Conservation (phyloP, 345 rosid genomes). For the Tarenaya hassleriana region DNA sequence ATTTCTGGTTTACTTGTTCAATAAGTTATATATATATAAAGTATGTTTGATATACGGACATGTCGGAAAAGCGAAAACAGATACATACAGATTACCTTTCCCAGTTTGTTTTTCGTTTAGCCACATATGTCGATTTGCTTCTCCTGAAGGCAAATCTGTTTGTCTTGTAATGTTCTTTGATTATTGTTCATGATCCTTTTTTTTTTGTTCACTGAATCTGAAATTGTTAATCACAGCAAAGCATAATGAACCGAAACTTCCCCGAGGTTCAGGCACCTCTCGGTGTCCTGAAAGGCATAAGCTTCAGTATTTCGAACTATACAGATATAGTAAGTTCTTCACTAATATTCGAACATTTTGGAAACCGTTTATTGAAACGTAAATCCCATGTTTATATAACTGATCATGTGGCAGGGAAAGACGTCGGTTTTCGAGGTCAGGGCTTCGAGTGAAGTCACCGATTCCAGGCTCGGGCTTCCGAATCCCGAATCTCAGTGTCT, state of each 20-base stretch:
- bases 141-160: no score
- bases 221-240: not conserved
- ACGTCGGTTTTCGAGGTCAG: conserved; percentile 38
- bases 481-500: conserved; percentile 52
- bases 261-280: conserved; percentile 16
- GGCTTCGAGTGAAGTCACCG: conserved; percentile 50
- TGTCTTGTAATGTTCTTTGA: no score
- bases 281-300: conserved; percentile 17
- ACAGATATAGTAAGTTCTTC: conserved; percentile 22
- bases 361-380: no score
- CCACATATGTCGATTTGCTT: no score
- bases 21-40: no score
- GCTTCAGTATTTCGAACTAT: conserved; percentile 22
- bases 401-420: conserved; percentile 44
- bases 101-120: no score
- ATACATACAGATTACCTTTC: no score
- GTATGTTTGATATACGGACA: no score
- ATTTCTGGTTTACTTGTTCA: no score
- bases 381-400: not conserved
- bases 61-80: no score
- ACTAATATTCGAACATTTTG: not conserved
- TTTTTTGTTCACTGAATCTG: not conserved
- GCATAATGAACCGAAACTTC: conserved; percentile 9
- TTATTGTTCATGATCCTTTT: not conserved
- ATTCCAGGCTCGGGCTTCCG: conserved; percentile 74